These are phyloP conservation scores for Akanthomyces muscarius DNA, from an alignment of 2,329 filamentous ascomycete genomes.

Conservation along the genomic window DNA sequence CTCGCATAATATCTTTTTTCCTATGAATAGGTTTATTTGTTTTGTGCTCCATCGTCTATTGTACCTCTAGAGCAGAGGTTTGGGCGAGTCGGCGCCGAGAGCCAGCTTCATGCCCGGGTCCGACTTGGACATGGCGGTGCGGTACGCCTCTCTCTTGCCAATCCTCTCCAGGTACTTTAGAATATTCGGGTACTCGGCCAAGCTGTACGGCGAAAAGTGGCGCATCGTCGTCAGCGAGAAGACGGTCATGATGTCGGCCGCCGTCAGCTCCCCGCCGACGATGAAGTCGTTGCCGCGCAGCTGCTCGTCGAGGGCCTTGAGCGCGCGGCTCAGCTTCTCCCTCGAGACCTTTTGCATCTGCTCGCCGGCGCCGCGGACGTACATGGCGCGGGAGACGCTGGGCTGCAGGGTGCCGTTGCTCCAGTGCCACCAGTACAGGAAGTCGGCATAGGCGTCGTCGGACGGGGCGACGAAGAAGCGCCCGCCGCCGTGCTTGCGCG, in stretches of 20 bases:
- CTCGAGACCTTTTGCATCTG: slow-evolving; percentile 27
- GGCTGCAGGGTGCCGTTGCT: slow-evolving; percentile 44
- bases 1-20: neutral
- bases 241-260: slow-evolving; percentile 61
- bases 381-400: slow-evolving; percentile 35
- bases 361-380: slow-evolving; percentile 23
- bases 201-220: slow-evolving; percentile 42
- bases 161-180: slow-evolving; percentile 44
- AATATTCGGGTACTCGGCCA: slow-evolving; percentile 40
- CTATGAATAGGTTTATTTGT: neutral
- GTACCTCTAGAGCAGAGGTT: neutral
- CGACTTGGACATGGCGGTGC: slow-evolving; percentile 43
- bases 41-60: neutral
- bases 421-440: slow-evolving; percentile 63
- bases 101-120: slow-evolving; percentile 43
- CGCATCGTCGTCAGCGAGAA: slow-evolving; percentile 60
- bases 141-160: slow-evolving; percentile 42
- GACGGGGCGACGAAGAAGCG: slow-evolving; percentile 42
- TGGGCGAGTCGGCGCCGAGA: slow-evolving; percentile 25
- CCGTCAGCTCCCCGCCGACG: slow-evolving; percentile 58
- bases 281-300: slow-evolving; percentile 49
- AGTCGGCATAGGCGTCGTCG: slow-evolving; percentile 52
- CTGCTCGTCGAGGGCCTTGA: slow-evolving; percentile 44
- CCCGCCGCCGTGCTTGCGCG: slow-evolving; percentile 48
- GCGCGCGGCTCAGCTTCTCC: slow-evolving; percentile 28